Base-by-base conservation (phyloP, 108 stramenopile species). In the Nitzschia inconspicua region DNA sequence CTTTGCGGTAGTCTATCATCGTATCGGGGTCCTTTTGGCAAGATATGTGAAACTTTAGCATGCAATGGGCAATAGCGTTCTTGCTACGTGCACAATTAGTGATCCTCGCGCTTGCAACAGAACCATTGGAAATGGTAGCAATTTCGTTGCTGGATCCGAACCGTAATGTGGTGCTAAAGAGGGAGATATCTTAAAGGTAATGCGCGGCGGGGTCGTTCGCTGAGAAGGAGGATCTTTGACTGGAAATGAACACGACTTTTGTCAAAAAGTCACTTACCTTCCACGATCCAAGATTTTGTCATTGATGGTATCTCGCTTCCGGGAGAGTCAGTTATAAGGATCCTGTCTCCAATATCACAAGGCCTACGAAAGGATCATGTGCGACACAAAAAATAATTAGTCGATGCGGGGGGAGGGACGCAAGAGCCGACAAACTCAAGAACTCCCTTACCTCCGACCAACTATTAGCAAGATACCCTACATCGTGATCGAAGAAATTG, bases 291-390 rank as follows among this genome's bases (percentile, higher is more conserved):
- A 23, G 79, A 70, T 29, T 78, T 62, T 19, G 16, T 70, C 57
- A 54, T 63, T 44, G 40, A 68, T 40, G 35, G 48, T 26, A 23
- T 46, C 22, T 32, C 47, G 30, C 41, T 51, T 0, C 44, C 76
- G 19, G 52, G 48, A 3, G 63, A 39, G 37, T 72, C 63, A 16
- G 52, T 36, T 48, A 91, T 85, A 4, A 79, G 67, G 44, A 91
- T 91, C 40, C 89, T 56, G 62, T 91, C 89, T 10, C 89, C 89
- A 25, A 91, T 72, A 43, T 91, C 89, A 44, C 71, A 91, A 11
- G 89, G 89, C 29, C 82, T 83, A n/a, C 37, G 28, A 35, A 5
- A 0, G 42, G 6, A 53, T 7, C 18, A 23, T 10, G 13, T 11
- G 20, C 11, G 18, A 42, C 23, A 9, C 8, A 65, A 36, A n/a